Conservation (phyloP, 768 basidiomycete genomes). For the Gyrodon lividus region DNA sequence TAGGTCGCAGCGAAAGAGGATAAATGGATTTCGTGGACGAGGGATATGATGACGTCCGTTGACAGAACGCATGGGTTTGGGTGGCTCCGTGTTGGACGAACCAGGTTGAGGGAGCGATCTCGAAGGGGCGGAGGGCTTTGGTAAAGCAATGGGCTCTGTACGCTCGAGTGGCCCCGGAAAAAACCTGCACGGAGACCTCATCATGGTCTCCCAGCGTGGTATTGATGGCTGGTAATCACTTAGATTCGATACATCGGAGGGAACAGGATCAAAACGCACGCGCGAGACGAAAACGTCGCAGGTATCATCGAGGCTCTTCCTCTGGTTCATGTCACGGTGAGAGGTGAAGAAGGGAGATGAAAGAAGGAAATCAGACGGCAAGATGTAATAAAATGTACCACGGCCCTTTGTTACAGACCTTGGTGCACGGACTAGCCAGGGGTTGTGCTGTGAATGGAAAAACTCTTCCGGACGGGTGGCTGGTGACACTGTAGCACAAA, state of each 20-base stretch:
- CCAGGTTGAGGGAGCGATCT: constrained; percentile 28
- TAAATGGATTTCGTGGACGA: constrained; percentile 76
- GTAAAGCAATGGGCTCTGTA: not conserved
- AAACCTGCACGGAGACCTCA: constrained; percentile 7
- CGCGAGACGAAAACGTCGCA: constrained; percentile 31
- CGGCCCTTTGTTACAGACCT: constrained; percentile 18
- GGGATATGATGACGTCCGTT: constrained; percentile 51
- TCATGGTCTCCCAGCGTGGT: constrained; percentile 8
- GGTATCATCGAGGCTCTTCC: constrained; percentile 31
- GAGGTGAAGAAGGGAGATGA: constrained; percentile 12
- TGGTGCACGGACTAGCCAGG: constrained; percentile 11
- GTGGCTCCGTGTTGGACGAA: constrained; percentile 18
- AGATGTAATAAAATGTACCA: constrained; percentile 7
- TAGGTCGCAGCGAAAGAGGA: constrained; percentile 75
- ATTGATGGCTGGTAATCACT: constrained; percentile 5
- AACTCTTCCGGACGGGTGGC: constrained; percentile 8
- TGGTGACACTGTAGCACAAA: constrained; percentile 21
- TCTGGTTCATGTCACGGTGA: constrained; percentile 25
- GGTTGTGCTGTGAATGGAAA: constrained; percentile 16
- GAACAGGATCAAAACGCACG: constrained; percentile 9
- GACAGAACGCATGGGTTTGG: constrained; percentile 13
- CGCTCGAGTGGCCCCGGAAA: constrained; percentile 9
- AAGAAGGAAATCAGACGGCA: not conserved
- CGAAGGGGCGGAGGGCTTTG: not conserved
- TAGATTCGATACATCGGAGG: constrained; percentile 8